Conservation (phyloP, 192 early-diverging fungal species). For the Coemansia sp. region DNA sequence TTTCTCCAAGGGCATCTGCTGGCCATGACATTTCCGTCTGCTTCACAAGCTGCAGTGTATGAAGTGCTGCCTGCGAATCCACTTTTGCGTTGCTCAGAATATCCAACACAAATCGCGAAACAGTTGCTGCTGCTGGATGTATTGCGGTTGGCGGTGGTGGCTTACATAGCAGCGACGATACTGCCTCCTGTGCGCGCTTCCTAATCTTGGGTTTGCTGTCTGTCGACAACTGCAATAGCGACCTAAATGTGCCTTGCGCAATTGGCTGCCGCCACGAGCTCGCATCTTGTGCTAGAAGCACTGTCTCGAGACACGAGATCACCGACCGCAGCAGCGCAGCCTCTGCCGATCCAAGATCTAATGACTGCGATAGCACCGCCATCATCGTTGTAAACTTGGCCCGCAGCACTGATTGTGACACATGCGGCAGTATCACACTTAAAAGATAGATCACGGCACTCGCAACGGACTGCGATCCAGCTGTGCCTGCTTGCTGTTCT, state of each 20-base stretch:
- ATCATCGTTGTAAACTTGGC: constrained; percentile 66
- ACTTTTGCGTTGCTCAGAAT: constrained; percentile 58
- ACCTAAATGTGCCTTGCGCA: constrained; percentile 69
- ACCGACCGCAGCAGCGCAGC: constrained; percentile 78
- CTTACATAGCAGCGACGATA: constrained; percentile 63
- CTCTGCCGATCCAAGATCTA: constrained; percentile 67
- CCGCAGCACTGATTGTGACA: constrained; percentile 59
- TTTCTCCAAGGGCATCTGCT: constrained; percentile 56
- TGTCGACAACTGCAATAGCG: constrained; percentile 72
- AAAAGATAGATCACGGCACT: constrained; percentile 77
- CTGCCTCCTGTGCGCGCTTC: constrained; percentile 82
- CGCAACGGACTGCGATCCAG: constrained; percentile 53
- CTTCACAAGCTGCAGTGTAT: constrained; percentile 74
- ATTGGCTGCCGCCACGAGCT: constrained; percentile 68
- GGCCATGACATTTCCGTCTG: constrained; percentile 60
- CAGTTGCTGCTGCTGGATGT: constrained; percentile 70
- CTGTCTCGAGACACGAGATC: constrained; percentile 71
- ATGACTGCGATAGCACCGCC: constrained; percentile 58
- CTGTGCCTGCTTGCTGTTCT: constrained; percentile 58
- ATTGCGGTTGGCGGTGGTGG: constrained; percentile 70
- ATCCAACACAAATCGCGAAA: constrained; percentile 63
- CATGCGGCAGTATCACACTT: constrained; percentile 68
- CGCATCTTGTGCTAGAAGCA: constrained; percentile 78
- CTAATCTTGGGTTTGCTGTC: constrained; percentile 88
- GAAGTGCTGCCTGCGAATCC: constrained; percentile 60